phyloP scores from a whole-genome alignment of 306 rosid genomes.

The Alnus glutinosa region DNA sequence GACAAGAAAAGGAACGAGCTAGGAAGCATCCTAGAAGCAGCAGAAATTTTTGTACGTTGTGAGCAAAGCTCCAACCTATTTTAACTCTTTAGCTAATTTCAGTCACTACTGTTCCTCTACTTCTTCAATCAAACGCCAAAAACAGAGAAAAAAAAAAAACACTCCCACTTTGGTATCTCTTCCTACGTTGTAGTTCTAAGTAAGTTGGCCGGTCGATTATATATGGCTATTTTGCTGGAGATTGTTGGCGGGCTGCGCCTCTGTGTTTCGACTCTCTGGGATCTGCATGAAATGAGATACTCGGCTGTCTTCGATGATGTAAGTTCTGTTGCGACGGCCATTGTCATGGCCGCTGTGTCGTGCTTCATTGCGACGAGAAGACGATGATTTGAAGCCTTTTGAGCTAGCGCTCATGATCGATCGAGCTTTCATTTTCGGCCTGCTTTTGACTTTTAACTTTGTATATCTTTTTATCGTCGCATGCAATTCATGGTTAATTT shows the following conservation, averaged over 20 bases:
- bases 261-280: conserved; percentile 48
- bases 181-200: not conserved
- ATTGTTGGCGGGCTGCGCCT: conserved; percentile 27
- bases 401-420: too few relatives aligned
- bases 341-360: conserved; percentile 34
- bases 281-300: conserved; percentile 52
- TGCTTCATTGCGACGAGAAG: conserved; percentile 39
- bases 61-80: not conserved
- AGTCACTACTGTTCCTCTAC: not conserved
- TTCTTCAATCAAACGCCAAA: not conserved
- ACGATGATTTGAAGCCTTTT: not conserved
- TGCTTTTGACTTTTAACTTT: not conserved
- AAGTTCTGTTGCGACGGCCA: conserved; percentile 16
- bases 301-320: conserved; percentile 34
- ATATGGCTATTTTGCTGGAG: conserved; percentile 26
- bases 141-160: not conserved
- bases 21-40: conserved; percentile 46
- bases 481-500: not conserved
- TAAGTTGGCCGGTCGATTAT: too few relatives aligned
- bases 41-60: not conserved
- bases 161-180: not conserved
- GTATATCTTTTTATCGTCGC: not conserved
- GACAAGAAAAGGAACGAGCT: not conserved
- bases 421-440: not conserved
- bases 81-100: not conserved